Conservation (phyloP, 75 land plant species). For the Larix kaempferi region DNA sequence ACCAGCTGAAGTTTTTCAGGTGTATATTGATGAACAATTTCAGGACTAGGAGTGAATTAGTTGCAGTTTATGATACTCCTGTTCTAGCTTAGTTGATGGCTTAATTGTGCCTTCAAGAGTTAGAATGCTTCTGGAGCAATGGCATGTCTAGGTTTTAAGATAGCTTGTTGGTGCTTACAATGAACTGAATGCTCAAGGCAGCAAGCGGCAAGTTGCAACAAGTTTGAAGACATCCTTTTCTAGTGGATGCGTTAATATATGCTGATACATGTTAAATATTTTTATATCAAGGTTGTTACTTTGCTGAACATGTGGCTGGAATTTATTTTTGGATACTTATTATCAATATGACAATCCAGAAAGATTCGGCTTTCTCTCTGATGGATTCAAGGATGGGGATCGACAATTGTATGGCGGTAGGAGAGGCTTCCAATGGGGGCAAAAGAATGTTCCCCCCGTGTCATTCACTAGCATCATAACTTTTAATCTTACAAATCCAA, state of each 20-base stretch:
- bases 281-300: not conserved
- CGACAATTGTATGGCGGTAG: not conserved
- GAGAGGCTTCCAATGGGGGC: not conserved
- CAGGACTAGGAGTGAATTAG: not conserved
- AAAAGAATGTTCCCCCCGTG: not conserved
- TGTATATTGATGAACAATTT: conserved; percentile 11
- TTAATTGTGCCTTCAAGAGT: too few species aligned
- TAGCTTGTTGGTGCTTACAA: not conserved
- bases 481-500: not conserved
- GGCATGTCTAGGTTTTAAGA: not conserved
- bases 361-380: not conserved
- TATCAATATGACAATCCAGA: not conserved
- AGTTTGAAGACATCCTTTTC: not conserved
- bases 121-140: not conserved
- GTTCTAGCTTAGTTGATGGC: too few species aligned
- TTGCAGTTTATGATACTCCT: not conserved
- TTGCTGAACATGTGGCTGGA: not conserved
- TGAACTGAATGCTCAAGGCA: not conserved
- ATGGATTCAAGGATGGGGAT: not conserved
- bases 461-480: not conserved
- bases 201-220: not conserved
- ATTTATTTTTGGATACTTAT: conserved; percentile 1
- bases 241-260: not conserved
- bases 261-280: not conserved
- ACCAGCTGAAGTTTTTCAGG: not conserved